Percentiles rank a stretch among this genome's conserved stretches.
Evolutionary conservation across 2,329 filamentous ascomycete species (phyloP).

Genomic region (Fusarium staphyleae): DNA sequence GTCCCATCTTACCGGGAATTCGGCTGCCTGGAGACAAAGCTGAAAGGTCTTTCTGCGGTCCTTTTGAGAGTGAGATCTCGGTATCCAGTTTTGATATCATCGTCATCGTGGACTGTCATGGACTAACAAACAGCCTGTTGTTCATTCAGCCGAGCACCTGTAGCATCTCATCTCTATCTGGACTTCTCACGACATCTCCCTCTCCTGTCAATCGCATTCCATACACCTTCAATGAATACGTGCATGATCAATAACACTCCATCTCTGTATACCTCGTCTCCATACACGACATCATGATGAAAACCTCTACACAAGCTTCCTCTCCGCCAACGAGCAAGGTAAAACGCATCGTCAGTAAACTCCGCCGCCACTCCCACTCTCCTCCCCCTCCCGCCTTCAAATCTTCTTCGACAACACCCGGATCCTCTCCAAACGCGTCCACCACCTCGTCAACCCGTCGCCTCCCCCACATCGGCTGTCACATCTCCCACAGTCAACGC

Average conservation of each 20-base stretch:
- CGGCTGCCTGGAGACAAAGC: slow-evolving; percentile 9
- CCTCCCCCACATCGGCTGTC: slow-evolving; percentile 18
- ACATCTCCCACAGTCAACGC: slow-evolving; percentile 18
- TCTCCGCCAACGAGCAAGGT: slow-evolving; percentile 23
- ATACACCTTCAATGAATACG: neutral
- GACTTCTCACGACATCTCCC: no score
- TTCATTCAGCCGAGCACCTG: neutral
- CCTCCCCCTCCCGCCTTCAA: slow-evolving; percentile 2
- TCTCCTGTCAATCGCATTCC: neutral
- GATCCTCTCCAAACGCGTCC: slow-evolving; percentile 23
- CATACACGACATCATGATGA: slow-evolving; percentile 19
- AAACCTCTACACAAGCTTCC: slow-evolving; percentile 22
- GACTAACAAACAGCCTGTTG: neutral
- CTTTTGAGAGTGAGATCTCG: neutral
- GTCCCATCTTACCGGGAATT: slow-evolving; percentile 10
- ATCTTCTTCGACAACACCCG: slow-evolving; percentile 14
- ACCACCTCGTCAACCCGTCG: slow-evolving; percentile 25
- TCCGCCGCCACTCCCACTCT: slow-evolving; percentile 31
- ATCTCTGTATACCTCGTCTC: no score
- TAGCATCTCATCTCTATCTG: neutral
- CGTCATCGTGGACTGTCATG: slow-evolving; percentile 19
- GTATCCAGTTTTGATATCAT: slow-evolving; percentile 29
- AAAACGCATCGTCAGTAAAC: slow-evolving; percentile 35
- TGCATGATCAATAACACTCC: neutral
- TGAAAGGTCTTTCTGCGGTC: neutral